Base-by-base conservation (phyloP, 164 flowering plant genomes). In the Tetrastigma voinierianum region DNA sequence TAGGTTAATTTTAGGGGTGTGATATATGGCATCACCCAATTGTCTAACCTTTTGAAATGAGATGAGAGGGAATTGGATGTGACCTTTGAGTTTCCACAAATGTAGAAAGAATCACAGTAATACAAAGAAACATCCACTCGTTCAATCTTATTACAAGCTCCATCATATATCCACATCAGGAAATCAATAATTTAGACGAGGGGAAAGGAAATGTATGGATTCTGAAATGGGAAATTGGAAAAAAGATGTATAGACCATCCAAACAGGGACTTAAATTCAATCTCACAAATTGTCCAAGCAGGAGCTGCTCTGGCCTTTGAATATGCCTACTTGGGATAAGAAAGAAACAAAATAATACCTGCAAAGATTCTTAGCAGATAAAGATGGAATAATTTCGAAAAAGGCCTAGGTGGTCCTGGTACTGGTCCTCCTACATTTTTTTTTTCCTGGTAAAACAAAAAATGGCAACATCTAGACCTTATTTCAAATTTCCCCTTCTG, bases 331-430 rank as follows among this genome's bases (percentile, higher is more conserved):
- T 25, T 59, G 40, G 58, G 13, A 18, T 57, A 57, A 56, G 68
- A 67, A 57, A 62, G 64, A 46, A 66, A 55, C 62, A 51, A 49
- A 13, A 25, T 3, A 66, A 53, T n/a, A n/a, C 71, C 71, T 72
- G 76, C 67, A 72, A 58, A 73, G 76, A 67, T 73, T 73, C 76
- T 73, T 53, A n/a, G 53, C 46, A 32, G 56, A 46, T 46, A 54
- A 52, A 23, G 54, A 12, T 20, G 2, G 62, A 21, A 16, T 40
- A 64, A 15, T 19, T 57, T 65, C 10, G 63, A 32, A 43, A 9
- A 58, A 46, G n/a, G 58, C 49, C 47, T 44, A 10, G 10, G 61
- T 70, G 73, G 73, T 58, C 73, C 73, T 49, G 18, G 64, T 58
- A 43, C 67, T 70, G 73, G 73, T 58, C 73, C 73, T 49, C 25